Conservation (phyloP, 2,329 filamentous ascomycete species). For the Xylaria polymorpha region DNA sequence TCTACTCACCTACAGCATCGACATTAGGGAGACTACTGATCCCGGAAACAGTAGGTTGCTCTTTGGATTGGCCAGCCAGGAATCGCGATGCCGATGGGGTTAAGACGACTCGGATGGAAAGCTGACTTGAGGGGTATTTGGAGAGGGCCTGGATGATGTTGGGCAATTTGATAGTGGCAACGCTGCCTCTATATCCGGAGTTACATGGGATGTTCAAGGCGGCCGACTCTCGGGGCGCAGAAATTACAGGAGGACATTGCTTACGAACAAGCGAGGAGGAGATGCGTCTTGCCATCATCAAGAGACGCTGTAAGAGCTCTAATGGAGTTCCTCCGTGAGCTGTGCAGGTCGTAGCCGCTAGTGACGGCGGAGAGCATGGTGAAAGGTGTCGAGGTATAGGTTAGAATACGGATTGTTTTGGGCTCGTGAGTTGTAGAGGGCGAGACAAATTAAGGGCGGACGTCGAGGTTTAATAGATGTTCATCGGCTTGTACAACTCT, state of each 20-base stretch:
- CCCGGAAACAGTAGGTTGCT: conserved; percentile 76
- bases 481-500: neutral
- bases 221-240: neutral
- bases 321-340: conserved; percentile 44
- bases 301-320: conserved; percentile 49
- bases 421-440: neutral
- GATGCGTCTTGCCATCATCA: conserved; percentile 66
- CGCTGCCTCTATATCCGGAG: conserved; percentile 61
- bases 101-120: conserved; percentile 88
- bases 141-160: conserved; percentile 71
- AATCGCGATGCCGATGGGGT: conserved; percentile 80
- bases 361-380: conserved; percentile 47
- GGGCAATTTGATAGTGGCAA: conserved; percentile 89
- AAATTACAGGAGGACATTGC: conserved; percentile 20
- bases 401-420: neutral
- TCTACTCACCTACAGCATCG: conserved; percentile 68
- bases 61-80: conserved; percentile 76
- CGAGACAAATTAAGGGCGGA: neutral
- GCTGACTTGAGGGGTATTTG: conserved; percentile 50
- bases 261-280: conserved; percentile 71
- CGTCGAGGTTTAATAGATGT: conserved; percentile 6
- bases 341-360: conserved; percentile 43
- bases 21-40: conserved; percentile 75
- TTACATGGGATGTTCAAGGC: conserved; percentile 16
- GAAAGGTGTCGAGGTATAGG: neutral